These are phyloP conservation scores for Ichthyophthirius multifiliis DNA, from an alignment of 169 alveolate species.

Conservation along the genomic window DNA sequence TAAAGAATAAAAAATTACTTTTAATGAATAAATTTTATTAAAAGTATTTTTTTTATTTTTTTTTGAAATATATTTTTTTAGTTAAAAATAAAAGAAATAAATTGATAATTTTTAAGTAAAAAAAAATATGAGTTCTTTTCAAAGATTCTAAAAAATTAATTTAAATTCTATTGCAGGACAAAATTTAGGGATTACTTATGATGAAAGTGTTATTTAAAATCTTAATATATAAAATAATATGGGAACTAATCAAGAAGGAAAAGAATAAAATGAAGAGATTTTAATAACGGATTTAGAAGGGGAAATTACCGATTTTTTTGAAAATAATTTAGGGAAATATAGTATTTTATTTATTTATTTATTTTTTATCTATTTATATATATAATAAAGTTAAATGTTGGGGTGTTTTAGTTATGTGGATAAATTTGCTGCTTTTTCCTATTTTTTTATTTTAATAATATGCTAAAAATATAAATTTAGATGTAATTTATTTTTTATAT, in stretches of 20 bases:
- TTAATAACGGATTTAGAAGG: neutral
- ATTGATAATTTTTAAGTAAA: neutral
- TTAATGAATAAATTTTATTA: too few relatives aligned
- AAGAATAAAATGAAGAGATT: neutral
- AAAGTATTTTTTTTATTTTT: neutral
- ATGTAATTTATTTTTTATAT: neutral
- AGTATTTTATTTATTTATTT: neutral
- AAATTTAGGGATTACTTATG: neutral
- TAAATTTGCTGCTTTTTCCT: neutral
- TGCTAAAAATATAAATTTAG: neutral
- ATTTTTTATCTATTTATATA: neutral
- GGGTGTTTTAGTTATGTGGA: neutral
- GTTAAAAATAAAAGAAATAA: neutral
- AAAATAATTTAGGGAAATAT: neutral
- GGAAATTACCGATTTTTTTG: neutral
- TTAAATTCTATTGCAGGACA: neutral
- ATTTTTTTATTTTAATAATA: neutral
- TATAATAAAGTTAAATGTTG: neutral
- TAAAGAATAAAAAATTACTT: neutral
- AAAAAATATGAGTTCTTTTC: neutral
- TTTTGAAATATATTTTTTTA: neutral
- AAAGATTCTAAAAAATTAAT: neutral
- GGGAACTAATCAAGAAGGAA: neutral
- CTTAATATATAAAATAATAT: neutral
- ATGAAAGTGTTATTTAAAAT: neutral